These are phyloP conservation scores for Alternaria burnsii DNA, from an alignment of 2,329 filamentous ascomycete genomes.

Conservation along the genomic window DNA sequence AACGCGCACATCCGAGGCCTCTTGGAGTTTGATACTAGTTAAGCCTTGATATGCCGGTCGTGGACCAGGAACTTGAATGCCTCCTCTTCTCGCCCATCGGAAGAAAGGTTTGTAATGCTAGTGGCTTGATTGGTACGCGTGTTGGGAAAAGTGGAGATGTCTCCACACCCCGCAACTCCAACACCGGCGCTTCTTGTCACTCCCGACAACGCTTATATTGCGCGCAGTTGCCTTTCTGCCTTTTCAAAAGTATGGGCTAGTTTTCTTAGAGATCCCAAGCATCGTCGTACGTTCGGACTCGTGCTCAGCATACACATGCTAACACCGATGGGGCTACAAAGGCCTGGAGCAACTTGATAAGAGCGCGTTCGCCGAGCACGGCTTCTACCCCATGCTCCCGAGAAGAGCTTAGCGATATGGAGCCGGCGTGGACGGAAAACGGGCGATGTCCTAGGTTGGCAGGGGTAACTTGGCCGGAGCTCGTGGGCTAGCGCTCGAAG, in stretches of 20 bases:
- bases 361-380: neutral
- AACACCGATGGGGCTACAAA: neutral
- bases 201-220: neutral
- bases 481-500: neutral
- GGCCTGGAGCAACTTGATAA: neutral
- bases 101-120: neutral
- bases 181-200: neutral
- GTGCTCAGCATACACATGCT: neutral
- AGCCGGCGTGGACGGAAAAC: neutral
- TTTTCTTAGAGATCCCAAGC: neutral
- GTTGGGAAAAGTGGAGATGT: neutral
- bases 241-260: neutral
- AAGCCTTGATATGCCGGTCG: neutral
- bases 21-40: no score
- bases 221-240: neutral
- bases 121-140: conserved; percentile 1
- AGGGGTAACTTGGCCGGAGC: neutral
- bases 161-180: neutral
- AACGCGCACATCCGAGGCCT: no score
- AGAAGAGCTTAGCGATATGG: neutral
- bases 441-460: neutral
- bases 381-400: neutral
- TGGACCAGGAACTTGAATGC: neutral
- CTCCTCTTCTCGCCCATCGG: neutral
- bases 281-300: neutral